Conservation (phyloP, 2,329 filamentous ascomycete genomes). For the Beauveria pseudobassiana region DNA sequence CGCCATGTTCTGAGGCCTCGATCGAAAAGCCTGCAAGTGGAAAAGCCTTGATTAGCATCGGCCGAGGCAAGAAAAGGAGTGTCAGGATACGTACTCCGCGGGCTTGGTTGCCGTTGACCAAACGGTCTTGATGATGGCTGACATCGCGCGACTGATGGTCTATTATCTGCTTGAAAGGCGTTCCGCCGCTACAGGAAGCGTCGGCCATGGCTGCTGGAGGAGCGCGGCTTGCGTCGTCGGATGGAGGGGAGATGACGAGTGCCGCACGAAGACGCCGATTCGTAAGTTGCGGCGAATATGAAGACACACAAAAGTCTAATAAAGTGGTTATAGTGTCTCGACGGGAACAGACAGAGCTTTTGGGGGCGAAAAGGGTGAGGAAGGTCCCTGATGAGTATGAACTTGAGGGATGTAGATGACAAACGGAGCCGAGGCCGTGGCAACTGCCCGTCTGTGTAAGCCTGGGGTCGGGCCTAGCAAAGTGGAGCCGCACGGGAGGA, state of each 20-base stretch:
- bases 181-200: slow-evolving; percentile 33
- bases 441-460: neutral
- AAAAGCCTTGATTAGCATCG: neutral
- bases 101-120: slow-evolving; percentile 23
- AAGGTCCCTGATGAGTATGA: neutral
- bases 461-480: neutral
- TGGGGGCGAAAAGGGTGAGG: neutral
- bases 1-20: slow-evolving; percentile 19
- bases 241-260: neutral
- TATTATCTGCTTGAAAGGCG: slow-evolving; percentile 35
- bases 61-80: neutral
- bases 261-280: neutral
- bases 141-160: slow-evolving; percentile 35
- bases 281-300: too few relatives aligned
- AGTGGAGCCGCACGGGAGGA: neutral
- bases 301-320: neutral
- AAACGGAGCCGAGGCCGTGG: slow-evolving; percentile 6
- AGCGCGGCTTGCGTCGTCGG: neutral
- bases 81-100: slow-evolving; percentile 23
- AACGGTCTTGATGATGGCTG: slow-evolving; percentile 34
- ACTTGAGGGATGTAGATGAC: slow-evolving; percentile 1
- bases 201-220: slow-evolving; percentile 27
- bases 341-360: neutral
- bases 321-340: neutral
- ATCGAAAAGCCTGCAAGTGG: slow-evolving; percentile 28